Evolutionary conservation across 805 yeast species (phyloP), one percentile per base, ranked within the genome.

Genomic region (Lipomyces starkeyi): DNA sequence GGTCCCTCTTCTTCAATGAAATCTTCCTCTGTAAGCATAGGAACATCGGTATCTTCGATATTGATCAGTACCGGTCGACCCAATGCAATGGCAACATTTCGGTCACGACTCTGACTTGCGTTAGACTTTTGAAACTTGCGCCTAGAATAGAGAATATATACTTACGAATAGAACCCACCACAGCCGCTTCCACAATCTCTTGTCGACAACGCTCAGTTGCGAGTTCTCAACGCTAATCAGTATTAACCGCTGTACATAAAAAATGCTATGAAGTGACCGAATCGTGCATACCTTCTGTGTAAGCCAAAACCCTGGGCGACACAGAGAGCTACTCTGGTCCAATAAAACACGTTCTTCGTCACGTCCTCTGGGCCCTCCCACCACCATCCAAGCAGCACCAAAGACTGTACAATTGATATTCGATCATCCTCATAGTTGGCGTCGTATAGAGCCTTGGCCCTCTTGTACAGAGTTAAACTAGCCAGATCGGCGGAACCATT

Each of bases 291-390:
- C 69, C 82, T 85, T 70, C 91, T 82, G 76, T 91, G 95, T 72
- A 91, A 80, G 0, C 97, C 97, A 74, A 87, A 84, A 13, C 91
- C 90, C 75, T 89, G 93, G 1, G 93, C 93, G 61, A 88, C 71
- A 11, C 88, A 84, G 43, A 89, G 81, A 0, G 92, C 93, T 11
- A 87, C 84, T 61, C 91, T 82, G 11, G 88, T 84, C 91, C 92
- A 88, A 76, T 87, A 88, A 74, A 84, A 86, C 2, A 87, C 85
- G 75, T 88, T 88, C 63, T 88, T 85, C 35, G 90, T 83, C 49
- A 87, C 87, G 72, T 86, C 88, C 71, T 89, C 89, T 9, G 90
- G 90, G 1, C 91, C 88, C 71, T 88, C 93, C 88, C 92, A 87
- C 78, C 87, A 88, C 73, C 88, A 84, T 0, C 90, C 89, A 68